These are phyloP conservation scores for Saccharomyces hybrid DNA, from an alignment of 1,139 yeast genomes.

Conservation along the genomic window DNA sequence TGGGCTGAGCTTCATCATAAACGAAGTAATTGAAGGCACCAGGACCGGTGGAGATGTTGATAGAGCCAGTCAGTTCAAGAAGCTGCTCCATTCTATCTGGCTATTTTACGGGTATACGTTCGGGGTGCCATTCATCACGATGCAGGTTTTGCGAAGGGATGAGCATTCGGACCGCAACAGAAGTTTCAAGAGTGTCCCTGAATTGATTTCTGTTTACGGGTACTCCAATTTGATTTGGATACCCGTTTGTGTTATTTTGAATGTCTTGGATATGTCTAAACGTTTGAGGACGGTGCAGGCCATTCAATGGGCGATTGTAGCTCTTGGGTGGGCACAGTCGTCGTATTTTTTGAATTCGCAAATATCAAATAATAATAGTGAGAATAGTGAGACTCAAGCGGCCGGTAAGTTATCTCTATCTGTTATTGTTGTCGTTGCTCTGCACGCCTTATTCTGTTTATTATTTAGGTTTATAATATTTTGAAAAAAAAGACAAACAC, in stretches of 20 bases:
- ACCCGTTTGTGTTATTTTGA: slow-evolving; percentile 18
- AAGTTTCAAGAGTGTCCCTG: slow-evolving; percentile 9
- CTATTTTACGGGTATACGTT: slow-evolving; percentile 23
- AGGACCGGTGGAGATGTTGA: slow-evolving; percentile 4
- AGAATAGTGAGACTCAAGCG: no score
- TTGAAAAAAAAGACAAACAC: no score
- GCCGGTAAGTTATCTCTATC: no score
- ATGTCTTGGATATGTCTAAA: slow-evolving; percentile 10
- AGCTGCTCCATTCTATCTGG: slow-evolving; percentile 22
- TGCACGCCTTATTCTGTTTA: no score
- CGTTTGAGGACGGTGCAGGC: background rate
- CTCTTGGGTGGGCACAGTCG: slow-evolving; percentile 13
- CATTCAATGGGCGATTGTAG: slow-evolving; percentile 10
- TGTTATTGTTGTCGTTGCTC: no score
- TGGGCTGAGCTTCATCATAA: slow-evolving; percentile 14
- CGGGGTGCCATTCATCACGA: slow-evolving; percentile 18
- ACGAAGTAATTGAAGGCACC: slow-evolving; percentile 17
- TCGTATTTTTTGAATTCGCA: slow-evolving; percentile 6
- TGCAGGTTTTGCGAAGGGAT: slow-evolving; percentile 14
- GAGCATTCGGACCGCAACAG: slow-evolving; percentile 9
- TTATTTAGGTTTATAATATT: no score
- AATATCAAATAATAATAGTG: background rate
- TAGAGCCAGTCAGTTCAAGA: slow-evolving; percentile 11
- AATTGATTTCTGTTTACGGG: slow-evolving; percentile 25
- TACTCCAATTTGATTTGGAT: slow-evolving; percentile 28